Percentiles rank a stretch among this genome's conserved stretches.
Evolutionary conservation across 208 protist species (phyloP).

Genomic region (Leishmania martiniquensis): DNA sequence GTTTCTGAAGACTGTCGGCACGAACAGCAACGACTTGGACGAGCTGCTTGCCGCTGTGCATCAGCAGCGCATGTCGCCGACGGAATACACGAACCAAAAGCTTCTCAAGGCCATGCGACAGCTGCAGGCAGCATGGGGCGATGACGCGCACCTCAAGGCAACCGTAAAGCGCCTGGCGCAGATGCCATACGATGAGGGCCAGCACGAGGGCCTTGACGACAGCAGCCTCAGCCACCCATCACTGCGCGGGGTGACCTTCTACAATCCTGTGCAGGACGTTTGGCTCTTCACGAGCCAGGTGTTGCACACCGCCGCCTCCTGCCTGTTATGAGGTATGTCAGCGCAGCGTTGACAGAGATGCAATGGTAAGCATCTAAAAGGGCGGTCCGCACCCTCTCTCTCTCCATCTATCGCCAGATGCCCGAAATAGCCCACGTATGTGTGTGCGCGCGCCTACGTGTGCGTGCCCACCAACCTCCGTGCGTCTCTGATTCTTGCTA

Average conservation of each 20-base stretch:
- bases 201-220: conserved; percentile 70
- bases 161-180: conserved; percentile 64
- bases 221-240: conserved; percentile 57
- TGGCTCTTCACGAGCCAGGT: conserved; percentile 79
- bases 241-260: conserved; percentile 74
- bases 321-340: conserved; percentile 38
- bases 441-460: too few relatives aligned
- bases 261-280: conserved; percentile 82
- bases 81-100: conserved; percentile 77
- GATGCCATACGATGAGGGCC: conserved; percentile 73
- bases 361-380: background rate
- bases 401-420: too few relatives aligned
- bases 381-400: too few relatives aligned
- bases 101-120: conserved; percentile 85
- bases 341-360: background rate
- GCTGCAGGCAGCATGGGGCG: conserved; percentile 68
- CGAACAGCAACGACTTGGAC: conserved; percentile 88
- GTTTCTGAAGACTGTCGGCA: conserved; percentile 74
- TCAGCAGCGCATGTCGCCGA: conserved; percentile 56
- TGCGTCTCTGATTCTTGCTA: too few relatives aligned
- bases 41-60: conserved; percentile 80
- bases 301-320: conserved; percentile 82
- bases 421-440: too few relatives aligned
- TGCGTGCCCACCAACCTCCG: too few relatives aligned
- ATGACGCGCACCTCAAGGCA: conserved; percentile 37